Base-by-base conservation (phyloP, 805 yeast species). In the Myxozyma kluyveri region DNA sequence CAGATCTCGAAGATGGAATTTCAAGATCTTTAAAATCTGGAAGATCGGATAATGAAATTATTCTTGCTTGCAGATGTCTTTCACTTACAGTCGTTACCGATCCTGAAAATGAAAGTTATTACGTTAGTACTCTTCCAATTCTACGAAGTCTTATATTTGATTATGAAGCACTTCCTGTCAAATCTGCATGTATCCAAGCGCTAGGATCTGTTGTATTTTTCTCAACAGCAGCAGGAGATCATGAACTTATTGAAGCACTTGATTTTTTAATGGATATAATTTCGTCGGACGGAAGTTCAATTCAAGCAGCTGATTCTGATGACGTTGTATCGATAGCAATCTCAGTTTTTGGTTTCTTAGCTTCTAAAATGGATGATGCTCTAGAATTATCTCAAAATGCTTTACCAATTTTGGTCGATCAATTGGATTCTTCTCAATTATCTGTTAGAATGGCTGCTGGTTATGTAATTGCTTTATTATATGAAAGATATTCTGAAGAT, bases 361-460 rank as follows among this genome's bases (percentile, higher is more conserved):
- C 47, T 3, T 51, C 63, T 4, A 37, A 37, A 21, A 12, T 57
- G 19, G 41, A 52, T 24, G 50, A 47, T 29, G 51, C 59, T 9
- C 35, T 45, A 36, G 52, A 47, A 17, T 17, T 55, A 7, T 56
- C 55, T 4, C 50, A 51, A 43, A 51, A 29, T 27, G 50, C 56
- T 3, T 26, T 60, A 18, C 60, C 61, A 19, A 49, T 52, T 5
- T 33, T 61, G 35, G 54, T 54, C 18, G 61, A 59, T 21, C 64
- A 59, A 45, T 42, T 61, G 17, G 64, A 61, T 24, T 61, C 64
- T 3, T 36, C 49, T 9, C 48, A 54, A 18, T 18, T 49, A 3
- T 29, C 42, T 6, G 54, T 59, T 4, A 54, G 64, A 3, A 50
- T 54, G 42, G 58, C 62, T 5, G 59, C 64, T 7, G 64, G 64